A percentile compares a stretch with the other conserved stretches of the same genome.
Evolutionary conservation across 2,329 filamentous ascomycete genomes (phyloP).

Genomic region (Xylariaceae sp.): DNA sequence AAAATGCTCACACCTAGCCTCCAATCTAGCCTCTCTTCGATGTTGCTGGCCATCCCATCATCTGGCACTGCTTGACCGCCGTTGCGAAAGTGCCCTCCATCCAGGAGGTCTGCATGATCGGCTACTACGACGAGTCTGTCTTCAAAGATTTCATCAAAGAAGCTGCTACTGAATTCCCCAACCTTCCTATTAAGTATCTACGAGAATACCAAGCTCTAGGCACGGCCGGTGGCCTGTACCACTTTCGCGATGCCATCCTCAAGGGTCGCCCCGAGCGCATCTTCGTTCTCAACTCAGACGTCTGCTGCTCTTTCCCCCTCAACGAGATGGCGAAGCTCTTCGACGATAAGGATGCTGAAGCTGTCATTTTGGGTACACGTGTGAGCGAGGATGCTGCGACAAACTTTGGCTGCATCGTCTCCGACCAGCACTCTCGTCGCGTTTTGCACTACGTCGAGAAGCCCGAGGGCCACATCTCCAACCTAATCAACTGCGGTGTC

Average conservation of each 20-base stretch:
- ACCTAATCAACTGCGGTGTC: constrained; percentile 98
- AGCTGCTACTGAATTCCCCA: constrained; percentile 80
- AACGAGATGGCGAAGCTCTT: constrained; percentile 95
- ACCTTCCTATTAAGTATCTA: constrained; percentile 90
- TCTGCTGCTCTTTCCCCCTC: constrained; percentile 97
- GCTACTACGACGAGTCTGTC: constrained; percentile 97
- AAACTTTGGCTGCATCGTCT: constrained; percentile 98
- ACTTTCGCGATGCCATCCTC: constrained; percentile 98
- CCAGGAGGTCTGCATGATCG: constrained; percentile 96
- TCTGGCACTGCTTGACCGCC: constrained; percentile 95
- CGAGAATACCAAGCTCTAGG: constrained; percentile 97
- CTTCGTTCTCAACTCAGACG: constrained; percentile 97
- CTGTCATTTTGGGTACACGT: constrained; percentile 91
- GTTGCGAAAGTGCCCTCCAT: constrained; percentile 88
- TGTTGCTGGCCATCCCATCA: constrained; percentile 96
- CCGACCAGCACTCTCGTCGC: constrained; percentile 88
- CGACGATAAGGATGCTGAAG: constrained; percentile 93
- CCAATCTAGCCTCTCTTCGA: constrained; percentile 84
- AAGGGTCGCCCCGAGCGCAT: constrained; percentile 94
- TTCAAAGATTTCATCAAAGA: constrained; percentile 99
- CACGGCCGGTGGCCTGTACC: constrained; percentile 95
- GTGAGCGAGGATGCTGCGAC: constrained; percentile 89
- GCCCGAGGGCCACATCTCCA: constrained; percentile 95
- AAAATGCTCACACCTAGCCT: neutral
- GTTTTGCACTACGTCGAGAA: constrained; percentile 99